Percentiles rank a stretch among this genome's conserved stretches.
Conservation (phyloP, 2,329 filamentous ascomycete species). For the Didymella glomerata region DNA sequence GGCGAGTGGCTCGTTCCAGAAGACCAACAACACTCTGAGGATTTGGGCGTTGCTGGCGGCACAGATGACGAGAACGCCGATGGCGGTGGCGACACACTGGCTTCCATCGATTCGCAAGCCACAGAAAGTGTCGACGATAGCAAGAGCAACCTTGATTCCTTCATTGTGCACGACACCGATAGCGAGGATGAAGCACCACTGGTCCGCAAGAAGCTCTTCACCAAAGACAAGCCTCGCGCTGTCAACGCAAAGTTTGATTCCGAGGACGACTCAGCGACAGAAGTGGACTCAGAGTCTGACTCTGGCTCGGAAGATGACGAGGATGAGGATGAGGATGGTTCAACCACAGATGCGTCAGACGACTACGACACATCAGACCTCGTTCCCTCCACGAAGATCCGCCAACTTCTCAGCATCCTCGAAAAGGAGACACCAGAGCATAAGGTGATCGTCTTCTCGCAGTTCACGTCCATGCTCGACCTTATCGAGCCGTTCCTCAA, state of each 20-base stretch:
- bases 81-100: conserved; percentile 81
- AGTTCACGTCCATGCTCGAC: conserved; percentile 98
- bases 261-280: conserved; percentile 49
- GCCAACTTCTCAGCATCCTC: conserved; percentile 82
- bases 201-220: conserved; percentile 34
- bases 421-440: conserved; percentile 79
- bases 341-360: conserved; percentile 53
- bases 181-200: conserved; percentile 51
- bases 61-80: conserved; percentile 89
- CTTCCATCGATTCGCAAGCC: conserved; percentile 73
- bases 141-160: conserved; percentile 47
- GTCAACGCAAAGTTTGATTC: conserved; percentile 63
- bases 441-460: conserved; percentile 98
- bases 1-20: conserved; percentile 83
- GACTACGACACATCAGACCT: conserved; percentile 57
- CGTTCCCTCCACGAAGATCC: conserved; percentile 87
- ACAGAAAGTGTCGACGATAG: conserved; percentile 66
- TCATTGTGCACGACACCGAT: conserved; percentile 50
- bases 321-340: conserved; percentile 56
- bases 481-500: conserved; percentile 91
- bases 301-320: conserved; percentile 52
- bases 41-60: conserved; percentile 81
- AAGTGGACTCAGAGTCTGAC: conserved; percentile 54
- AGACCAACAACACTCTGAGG: conserved; percentile 66
- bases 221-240: conserved; percentile 57